A percentile compares a stretch with the other conserved stretches of the same genome.
These are phyloP conservation scores for Kurtzmaniella fragi DNA, from an alignment of 805 yeast species.

Conservation along the genomic window DNA sequence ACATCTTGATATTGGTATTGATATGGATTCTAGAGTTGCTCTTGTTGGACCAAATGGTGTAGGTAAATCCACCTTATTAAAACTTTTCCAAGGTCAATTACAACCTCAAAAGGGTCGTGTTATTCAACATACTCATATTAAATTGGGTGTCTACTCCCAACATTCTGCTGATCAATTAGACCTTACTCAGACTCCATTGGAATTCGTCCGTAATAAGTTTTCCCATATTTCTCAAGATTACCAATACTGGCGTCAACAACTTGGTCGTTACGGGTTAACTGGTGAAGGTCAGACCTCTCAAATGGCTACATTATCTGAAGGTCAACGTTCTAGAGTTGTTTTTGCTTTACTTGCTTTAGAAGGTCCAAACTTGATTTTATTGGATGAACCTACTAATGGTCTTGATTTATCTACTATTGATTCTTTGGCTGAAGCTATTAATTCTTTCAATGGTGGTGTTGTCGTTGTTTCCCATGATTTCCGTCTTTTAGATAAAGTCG, in stretches of 20 bases:
- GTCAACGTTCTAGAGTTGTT: conserved; percentile 98
- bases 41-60: conserved; percentile 99
- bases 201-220: conserved; percentile 94
- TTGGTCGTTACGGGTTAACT: conserved; percentile 96
- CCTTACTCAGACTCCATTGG: conserved; percentile 89
- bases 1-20: conserved; percentile 93
- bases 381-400: conserved; percentile 99
- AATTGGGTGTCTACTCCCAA: conserved; percentile 98
- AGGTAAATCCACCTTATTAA: conserved; percentile 93
- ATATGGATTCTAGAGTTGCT: conserved; percentile 98
- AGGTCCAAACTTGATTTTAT: conserved; percentile 86
- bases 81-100: conserved; percentile 93
- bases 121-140: conserved; percentile 94
- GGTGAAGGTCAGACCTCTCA: conserved; percentile 98
- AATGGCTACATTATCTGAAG: conserved; percentile 98
- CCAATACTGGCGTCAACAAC: conserved; percentile 98
- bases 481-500: conserved; percentile 95
- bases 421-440: conserved; percentile 94
- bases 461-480: conserved; percentile 98
- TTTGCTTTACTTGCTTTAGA: conserved; percentile 94
- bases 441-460: conserved; percentile 94
- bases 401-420: conserved; percentile 97
- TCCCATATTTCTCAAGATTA: conserved; percentile 88
- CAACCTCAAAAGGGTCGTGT: conserved; percentile 92
- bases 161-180: conserved; percentile 98